Percentiles rank a stretch among this genome's conserved stretches.
These are phyloP conservation scores for Syzygium malaccense DNA, from an alignment of 441 rosid species.

Conservation along the genomic window DNA sequence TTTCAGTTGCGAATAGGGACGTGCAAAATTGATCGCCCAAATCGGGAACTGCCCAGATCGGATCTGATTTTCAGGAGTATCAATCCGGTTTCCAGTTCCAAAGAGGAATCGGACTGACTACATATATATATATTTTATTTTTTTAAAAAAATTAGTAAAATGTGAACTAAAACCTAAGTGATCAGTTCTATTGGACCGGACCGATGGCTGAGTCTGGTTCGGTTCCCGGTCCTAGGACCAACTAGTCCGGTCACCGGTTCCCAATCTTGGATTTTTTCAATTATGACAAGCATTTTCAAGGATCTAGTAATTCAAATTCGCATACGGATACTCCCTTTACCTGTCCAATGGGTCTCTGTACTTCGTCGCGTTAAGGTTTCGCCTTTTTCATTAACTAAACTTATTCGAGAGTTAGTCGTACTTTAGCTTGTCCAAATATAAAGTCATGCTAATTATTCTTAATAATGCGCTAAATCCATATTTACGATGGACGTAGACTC, in stretches of 20 bases:
- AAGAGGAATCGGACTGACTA: too few species aligned
- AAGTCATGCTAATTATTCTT: background rate
- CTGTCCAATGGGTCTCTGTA: background rate
- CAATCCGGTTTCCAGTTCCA: too few species aligned
- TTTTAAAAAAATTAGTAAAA: too few species aligned
- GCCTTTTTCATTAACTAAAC: background rate
- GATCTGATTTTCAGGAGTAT: too few species aligned
- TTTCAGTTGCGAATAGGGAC: background rate
- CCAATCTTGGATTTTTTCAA: too few species aligned
- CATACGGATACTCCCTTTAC: background rate
- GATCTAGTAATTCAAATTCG: background rate
- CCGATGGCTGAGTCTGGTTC: too few species aligned
- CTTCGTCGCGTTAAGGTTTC: background rate
- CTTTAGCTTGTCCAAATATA: background rate
- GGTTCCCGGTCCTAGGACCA: too few species aligned
- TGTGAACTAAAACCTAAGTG: too few species aligned
- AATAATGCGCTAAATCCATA: background rate
- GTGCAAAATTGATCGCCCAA: too few species aligned
- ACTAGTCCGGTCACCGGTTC: too few species aligned
- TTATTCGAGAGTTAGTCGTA: background rate
- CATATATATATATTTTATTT: too few species aligned
- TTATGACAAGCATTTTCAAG: background rate
- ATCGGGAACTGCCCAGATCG: accelerated
- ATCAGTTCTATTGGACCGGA: too few species aligned
- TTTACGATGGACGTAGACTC: background rate